Conservation (phyloP, 139 green algal genomes). For the Gonium pectorale region DNA sequence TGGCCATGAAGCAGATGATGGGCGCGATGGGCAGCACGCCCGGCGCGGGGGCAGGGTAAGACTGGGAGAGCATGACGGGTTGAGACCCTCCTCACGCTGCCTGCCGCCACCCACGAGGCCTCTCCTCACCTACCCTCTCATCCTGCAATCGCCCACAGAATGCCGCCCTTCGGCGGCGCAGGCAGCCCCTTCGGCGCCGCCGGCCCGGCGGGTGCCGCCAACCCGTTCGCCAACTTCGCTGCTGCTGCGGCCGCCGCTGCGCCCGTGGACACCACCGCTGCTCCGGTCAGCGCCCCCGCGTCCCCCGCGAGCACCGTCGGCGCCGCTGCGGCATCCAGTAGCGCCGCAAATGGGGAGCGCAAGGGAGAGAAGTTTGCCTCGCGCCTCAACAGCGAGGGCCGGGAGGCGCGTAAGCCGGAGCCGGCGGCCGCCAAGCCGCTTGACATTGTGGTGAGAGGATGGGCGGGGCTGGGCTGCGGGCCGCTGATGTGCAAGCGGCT, state of each 20-base stretch:
- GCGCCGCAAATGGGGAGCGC: neutral
- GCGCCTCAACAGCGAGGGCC: conserved; percentile 44
- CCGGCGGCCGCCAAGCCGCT: conserved; percentile 26
- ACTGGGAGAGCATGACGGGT: too few relatives aligned
- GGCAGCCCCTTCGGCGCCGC: conserved; percentile 36
- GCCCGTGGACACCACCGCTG: conserved; percentile 50
- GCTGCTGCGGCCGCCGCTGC: conserved; percentile 41
- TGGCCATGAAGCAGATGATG: conserved; percentile 78
- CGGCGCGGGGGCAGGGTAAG: conserved; percentile 40
- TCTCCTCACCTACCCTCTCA: neutral
- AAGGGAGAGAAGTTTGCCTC: conserved; percentile 63
- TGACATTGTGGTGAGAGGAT: conserved; percentile 32
- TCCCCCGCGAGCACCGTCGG: neutral
- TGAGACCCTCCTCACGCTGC: too few relatives aligned
- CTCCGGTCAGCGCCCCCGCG: conserved; percentile 1
- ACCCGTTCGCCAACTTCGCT: conserved; percentile 52
- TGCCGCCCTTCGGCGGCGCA: conserved; percentile 43
- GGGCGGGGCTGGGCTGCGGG: neutral
- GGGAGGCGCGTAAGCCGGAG: conserved; percentile 11
- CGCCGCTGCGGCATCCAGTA: neutral
- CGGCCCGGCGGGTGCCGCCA: neutral
- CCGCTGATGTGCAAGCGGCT: neutral
- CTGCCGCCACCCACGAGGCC: too few relatives aligned
- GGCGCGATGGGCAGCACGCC: conserved; percentile 48
- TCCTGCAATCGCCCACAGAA: neutral